phyloP scores from a whole-genome alignment of 2,329 filamentous ascomycete genomes.

The Paecilomyces sp. region DNA sequence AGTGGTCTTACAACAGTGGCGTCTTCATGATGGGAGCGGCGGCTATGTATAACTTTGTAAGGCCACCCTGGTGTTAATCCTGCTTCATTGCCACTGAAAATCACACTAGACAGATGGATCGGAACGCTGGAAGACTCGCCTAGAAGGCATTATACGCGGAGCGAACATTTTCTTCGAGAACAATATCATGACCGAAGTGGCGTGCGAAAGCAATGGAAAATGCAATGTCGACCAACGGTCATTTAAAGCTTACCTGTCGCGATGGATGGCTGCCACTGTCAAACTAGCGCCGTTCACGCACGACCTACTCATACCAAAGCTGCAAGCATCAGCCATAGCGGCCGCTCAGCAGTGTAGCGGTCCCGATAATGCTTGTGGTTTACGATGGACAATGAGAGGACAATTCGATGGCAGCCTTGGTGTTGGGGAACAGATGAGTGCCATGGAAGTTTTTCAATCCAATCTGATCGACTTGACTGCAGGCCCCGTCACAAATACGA shows the following conservation, averaged over 20 bases:
- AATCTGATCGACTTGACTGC: constrained; percentile 13
- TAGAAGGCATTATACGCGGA: constrained; percentile 48
- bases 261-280: constrained; percentile 52
- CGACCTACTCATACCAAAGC: constrained; percentile 44
- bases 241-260: constrained; percentile 60
- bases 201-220: constrained; percentile 48
- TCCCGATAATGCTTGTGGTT: constrained; percentile 35
- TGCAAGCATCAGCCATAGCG: constrained; percentile 47
- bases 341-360: constrained; percentile 50
- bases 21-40: constrained; percentile 50
- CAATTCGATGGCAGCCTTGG: constrained; percentile 28
- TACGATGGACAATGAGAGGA: constrained; percentile 27
- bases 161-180: constrained; percentile 46
- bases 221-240: constrained; percentile 59
- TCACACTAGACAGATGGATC: constrained; percentile 26
- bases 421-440: constrained; percentile 33
- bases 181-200: constrained; percentile 51
- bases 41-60: constrained; percentile 48
- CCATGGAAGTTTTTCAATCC: constrained; percentile 3
- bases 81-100: background rate
- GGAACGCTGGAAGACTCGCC: constrained; percentile 46
- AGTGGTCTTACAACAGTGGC: constrained; percentile 54
- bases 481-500: constrained; percentile 3
- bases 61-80: constrained; percentile 8
- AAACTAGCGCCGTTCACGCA: constrained; percentile 53